Percentiles rank a stretch among this genome's conserved stretches.
phyloP scores from a whole-genome alignment of 2,329 filamentous ascomycete species.

The Pseudogymnoascus sp. region DNA sequence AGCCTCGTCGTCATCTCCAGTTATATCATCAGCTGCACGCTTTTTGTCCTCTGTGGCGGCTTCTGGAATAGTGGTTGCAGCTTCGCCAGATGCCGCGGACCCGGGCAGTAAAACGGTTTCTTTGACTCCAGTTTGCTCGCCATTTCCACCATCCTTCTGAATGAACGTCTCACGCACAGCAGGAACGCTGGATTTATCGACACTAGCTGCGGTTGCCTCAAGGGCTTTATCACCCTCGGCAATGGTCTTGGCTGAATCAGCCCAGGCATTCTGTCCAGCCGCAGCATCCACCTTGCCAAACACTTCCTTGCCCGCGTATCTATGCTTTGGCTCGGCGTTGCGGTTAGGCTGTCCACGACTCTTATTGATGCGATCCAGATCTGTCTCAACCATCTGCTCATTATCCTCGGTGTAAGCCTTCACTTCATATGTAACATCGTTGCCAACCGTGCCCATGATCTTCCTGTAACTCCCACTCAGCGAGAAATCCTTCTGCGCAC shows the following conservation, averaged over 20 bases:
- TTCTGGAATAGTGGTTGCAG: not conserved
- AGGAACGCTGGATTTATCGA: constrained; percentile 19
- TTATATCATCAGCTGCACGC: not conserved
- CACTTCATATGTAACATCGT: constrained; percentile 59
- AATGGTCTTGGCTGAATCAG: constrained; percentile 19
- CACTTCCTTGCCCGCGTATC: not conserved
- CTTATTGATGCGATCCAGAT: constrained; percentile 52
- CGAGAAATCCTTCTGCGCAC: constrained; percentile 79
- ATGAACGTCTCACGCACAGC: constrained; percentile 26
- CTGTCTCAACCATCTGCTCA: constrained; percentile 84
- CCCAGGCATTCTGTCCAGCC: constrained; percentile 24
- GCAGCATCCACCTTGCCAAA: not conserved
- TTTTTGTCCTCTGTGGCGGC: not conserved
- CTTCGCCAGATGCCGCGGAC: not conserved
- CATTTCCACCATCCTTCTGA: constrained; percentile 28
- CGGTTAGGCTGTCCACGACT: constrained; percentile 12
- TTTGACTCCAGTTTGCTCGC: constrained; percentile 20
- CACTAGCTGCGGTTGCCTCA: not conserved
- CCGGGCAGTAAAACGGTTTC: not conserved
- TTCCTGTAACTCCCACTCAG: constrained; percentile 85
- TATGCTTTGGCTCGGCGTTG: not conserved
- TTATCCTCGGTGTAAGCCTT: constrained; percentile 62
- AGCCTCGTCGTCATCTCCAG: not conserved
- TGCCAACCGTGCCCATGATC: constrained; percentile 62
- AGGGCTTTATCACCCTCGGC: not conserved